phyloP scores from a whole-genome alignment of 2,329 filamentous ascomycete species.

The Annulohypoxylon truncatum region DNA sequence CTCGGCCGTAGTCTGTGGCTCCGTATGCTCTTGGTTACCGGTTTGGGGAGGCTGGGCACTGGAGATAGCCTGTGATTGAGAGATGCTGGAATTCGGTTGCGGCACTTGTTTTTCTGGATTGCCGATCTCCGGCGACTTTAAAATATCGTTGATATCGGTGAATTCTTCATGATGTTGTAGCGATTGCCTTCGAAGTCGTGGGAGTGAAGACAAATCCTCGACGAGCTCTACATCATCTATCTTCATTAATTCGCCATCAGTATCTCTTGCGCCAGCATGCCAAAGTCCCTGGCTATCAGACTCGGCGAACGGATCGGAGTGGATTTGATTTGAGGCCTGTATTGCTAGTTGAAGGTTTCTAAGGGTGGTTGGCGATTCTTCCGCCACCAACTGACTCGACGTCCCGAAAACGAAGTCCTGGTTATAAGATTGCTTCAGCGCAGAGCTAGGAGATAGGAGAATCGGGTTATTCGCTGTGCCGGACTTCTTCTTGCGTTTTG shows the following conservation, averaged over 20 bases:
- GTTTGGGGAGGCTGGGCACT: slow-evolving; percentile 11
- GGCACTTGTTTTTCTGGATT: slow-evolving; percentile 10
- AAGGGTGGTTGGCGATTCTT: slow-evolving; percentile 75
- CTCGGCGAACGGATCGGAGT: slow-evolving; percentile 55
- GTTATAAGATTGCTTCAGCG: slow-evolving; percentile 70
- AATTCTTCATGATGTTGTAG: slow-evolving; percentile 43
- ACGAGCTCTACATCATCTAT: slow-evolving; percentile 69
- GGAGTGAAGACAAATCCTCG: slow-evolving; percentile 3
- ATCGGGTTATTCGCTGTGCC: slow-evolving; percentile 57
- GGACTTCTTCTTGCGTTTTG: slow-evolving; percentile 54
- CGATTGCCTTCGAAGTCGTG: slow-evolving; percentile 37
- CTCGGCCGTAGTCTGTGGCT: slow-evolving; percentile 4
- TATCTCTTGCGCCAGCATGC: slow-evolving; percentile 75
- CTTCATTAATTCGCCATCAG: slow-evolving; percentile 72
- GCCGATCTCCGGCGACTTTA: slow-evolving; percentile 39
- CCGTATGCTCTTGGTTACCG: not conserved
- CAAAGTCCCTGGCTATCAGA: slow-evolving; percentile 65
- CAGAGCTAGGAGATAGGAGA: slow-evolving; percentile 76
- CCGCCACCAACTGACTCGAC: slow-evolving; percentile 81
- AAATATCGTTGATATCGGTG: slow-evolving; percentile 49
- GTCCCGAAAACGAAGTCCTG: slow-evolving; percentile 89
- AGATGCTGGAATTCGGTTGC: slow-evolving; percentile 35
- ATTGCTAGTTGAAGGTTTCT: slow-evolving; percentile 72
- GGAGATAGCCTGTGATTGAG: slow-evolving; percentile 31
- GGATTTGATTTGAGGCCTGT: slow-evolving; percentile 64